These are phyloP conservation scores for Penstemon eatonii DNA, from an alignment of 257 asterid species.

Conservation along the genomic window DNA sequence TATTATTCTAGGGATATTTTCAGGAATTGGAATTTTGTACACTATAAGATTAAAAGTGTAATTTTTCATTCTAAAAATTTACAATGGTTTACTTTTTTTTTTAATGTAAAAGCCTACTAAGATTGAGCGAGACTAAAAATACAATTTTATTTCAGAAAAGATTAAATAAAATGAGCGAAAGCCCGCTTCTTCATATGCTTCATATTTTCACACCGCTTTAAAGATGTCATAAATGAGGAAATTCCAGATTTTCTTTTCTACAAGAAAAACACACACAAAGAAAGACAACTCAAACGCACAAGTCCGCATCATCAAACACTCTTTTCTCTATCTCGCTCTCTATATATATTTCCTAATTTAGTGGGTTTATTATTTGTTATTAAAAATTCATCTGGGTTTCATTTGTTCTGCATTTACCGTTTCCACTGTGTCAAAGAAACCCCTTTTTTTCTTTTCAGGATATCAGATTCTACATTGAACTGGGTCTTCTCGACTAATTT, in stretches of 20 bases:
- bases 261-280: slow-evolving; percentile 9
- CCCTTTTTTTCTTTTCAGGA: background rate
- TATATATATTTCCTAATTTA: background rate
- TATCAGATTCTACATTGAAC: slow-evolving; percentile 13
- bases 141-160: too few relatives aligned
- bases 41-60: background rate
- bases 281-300: background rate
- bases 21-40: background rate
- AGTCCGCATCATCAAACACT: slow-evolving; percentile 9
- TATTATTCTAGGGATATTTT: too few relatives aligned
- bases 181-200: slow-evolving; percentile 50
- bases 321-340: slow-evolving; percentile 19
- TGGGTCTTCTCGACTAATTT: slow-evolving; percentile 25
- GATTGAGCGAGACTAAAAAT: background rate
- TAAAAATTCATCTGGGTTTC: slow-evolving; percentile 32
- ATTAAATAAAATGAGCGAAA: background rate
- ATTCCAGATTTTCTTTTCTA: slow-evolving; percentile 22
- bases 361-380: slow-evolving; percentile 21
- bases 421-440: slow-evolving; percentile 2
- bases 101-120: too few relatives aligned
- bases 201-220: slow-evolving; percentile 41
- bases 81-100: background rate
- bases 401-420: slow-evolving; percentile 17
- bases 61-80: background rate
- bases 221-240: slow-evolving; percentile 5